These are phyloP conservation scores for Chiua virens DNA, from an alignment of 768 basidiomycete species.

Conservation along the genomic window DNA sequence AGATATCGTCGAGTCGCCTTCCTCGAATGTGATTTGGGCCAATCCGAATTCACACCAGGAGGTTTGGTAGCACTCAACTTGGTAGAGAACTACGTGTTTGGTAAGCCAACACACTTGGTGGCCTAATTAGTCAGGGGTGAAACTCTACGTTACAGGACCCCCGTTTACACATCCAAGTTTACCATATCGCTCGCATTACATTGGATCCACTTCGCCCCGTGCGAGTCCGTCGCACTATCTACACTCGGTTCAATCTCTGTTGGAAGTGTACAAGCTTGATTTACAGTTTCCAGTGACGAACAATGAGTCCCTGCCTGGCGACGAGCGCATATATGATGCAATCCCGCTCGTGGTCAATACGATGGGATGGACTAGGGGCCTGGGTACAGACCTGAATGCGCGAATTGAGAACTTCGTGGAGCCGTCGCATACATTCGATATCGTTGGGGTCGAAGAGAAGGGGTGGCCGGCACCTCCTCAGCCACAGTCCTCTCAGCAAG, in stretches of 20 bases:
- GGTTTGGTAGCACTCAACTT: conserved; percentile 83
- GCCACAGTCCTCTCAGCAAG: conserved; percentile 5
- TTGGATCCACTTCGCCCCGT: conserved; percentile 78
- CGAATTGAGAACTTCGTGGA: conserved; percentile 67
- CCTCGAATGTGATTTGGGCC: conserved; percentile 91
- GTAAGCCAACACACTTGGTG: conserved; percentile 36
- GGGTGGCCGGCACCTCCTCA: conserved; percentile 17
- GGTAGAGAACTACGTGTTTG: conserved; percentile 66
- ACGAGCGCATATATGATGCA: conserved; percentile 47
- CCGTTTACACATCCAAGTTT: conserved; percentile 81
- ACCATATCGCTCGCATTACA: conserved; percentile 74
- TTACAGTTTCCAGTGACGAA: conserved; percentile 48
- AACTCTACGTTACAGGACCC: conserved; percentile 54
- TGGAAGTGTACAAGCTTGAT: conserved; percentile 70
- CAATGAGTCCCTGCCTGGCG: conserved; percentile 33
- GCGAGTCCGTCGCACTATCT: conserved; percentile 78
- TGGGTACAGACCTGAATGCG: conserved; percentile 76
- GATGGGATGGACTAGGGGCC: conserved; percentile 95
- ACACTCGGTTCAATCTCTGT: conserved; percentile 59
- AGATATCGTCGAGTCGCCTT: conserved; percentile 85
- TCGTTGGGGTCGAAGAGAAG: conserved; percentile 22
- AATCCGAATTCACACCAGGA: conserved; percentile 89
- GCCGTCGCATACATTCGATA: conserved; percentile 41
- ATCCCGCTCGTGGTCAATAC: conserved; percentile 92
- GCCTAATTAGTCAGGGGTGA: not conserved